Base-by-base conservation (phyloP, 352 stramenopile species). In the Phytophthora constricta region DNA sequence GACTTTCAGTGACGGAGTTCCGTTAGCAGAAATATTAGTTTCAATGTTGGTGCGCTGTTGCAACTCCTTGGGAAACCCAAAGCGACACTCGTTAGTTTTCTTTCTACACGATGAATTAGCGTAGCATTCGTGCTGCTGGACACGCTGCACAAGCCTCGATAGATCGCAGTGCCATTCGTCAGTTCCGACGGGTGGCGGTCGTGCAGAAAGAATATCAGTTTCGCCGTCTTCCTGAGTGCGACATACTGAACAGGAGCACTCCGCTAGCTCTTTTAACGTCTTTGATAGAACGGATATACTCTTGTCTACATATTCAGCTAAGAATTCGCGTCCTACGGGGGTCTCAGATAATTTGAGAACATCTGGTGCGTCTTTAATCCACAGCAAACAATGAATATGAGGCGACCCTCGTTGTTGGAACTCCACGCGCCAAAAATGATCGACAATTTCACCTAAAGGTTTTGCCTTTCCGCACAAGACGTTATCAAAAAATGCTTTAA, bases 361-460 rank as follows among this genome's bases (percentile, higher is more conserved):
- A 11, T 37, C 31, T 11, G 31, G 31, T 7, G 31, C 31, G 13
- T 37, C 31, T 37, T 37, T 37, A 37, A 37, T 37, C 31, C 31
- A 37, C 7, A 37, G 31, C 13, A 37, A 37, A 11, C 31, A 37
- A 37, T 37, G 31, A 37, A 37, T 37, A 11, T 37, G 31, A 11
- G 31, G n/a, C n/a, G 31, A 37, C 7, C 31, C 3, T 10, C 2
- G 25, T 11, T 37, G 31, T 37, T 37, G 58, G 33, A 65, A 68
- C 22, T 73, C 48, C 0, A 73, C 53, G 1, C 58, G 45, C 65
- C 58, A 73, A 50, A 73, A 68, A 20, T n/a, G 58, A 25, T 68
- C 58, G 1, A 48, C 25, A 1, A 68, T 58, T 20, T 53, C 47
- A 25, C 58, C 65, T 0, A 73, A 51, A 13, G 59, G 54, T 23